Conservation (phyloP, 345 rosid genomes). For the Camelina laxa region DNA sequence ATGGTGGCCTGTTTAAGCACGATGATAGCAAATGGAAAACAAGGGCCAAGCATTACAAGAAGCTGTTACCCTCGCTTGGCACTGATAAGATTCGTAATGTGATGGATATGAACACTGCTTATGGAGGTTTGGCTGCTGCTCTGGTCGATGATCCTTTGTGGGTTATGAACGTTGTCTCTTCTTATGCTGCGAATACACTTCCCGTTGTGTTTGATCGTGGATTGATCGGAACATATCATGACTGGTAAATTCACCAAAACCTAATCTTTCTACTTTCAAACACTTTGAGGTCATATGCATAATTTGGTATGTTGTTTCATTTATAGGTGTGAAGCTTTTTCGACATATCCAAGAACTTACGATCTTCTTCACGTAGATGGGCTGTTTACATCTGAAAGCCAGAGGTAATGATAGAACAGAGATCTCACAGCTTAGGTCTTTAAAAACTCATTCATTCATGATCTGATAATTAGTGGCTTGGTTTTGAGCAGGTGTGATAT, state of each 20-base stretch:
- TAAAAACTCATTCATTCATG: conserved; percentile 2
- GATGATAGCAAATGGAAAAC: conserved; percentile 87
- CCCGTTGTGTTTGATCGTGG: conserved; percentile 91
- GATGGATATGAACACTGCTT: conserved; percentile 98
- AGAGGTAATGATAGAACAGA: conserved; percentile 59
- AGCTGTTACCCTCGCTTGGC: conserved; percentile 78
- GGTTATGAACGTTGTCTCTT: conserved; percentile 96
- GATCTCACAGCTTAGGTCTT: neutral
- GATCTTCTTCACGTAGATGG: conserved; percentile 96
- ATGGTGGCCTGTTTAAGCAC: conserved; percentile 64
- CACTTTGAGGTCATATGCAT: conserved; percentile 4
- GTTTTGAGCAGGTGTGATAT: conserved; percentile 74
- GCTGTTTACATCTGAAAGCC: conserved; percentile 84
- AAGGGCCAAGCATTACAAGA: conserved; percentile 86
- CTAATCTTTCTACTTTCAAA: conserved; percentile 2
- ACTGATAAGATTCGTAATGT: conserved; percentile 84
- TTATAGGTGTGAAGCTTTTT: conserved; percentile 96
- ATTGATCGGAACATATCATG: conserved; percentile 92
- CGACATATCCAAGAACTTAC: conserved; percentile 94
- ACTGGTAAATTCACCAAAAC: conserved; percentile 59
- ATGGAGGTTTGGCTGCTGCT: conserved; percentile 92
- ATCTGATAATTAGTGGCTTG: conserved; percentile 4
- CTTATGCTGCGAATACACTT: conserved; percentile 80
- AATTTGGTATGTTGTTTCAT: conserved; percentile 26
- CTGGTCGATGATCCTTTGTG: conserved; percentile 77